Evolutionary conservation across 2,329 filamentous ascomycete species (phyloP).

Genomic region (Pseudogymnoascus sp.): DNA sequence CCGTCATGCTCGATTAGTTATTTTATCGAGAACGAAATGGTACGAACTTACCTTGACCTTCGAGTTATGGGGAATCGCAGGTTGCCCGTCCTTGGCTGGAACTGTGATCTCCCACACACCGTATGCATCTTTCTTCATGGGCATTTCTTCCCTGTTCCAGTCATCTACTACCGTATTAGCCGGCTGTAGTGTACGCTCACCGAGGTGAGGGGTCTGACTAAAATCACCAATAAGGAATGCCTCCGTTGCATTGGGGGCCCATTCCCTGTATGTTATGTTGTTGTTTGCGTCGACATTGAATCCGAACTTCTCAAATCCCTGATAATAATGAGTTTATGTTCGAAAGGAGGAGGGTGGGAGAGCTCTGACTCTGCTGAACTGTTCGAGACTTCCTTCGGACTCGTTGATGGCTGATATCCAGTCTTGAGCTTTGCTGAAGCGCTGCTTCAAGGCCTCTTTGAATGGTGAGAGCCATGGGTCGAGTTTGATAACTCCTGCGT

Average conservation of each 20-base stretch:
- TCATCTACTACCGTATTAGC: constrained; percentile 47
- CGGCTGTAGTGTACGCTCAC: background rate
- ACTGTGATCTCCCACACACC: constrained; percentile 81
- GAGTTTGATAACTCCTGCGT: constrained; percentile 69
- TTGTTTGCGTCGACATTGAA: constrained; percentile 74
- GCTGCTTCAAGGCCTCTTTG: constrained; percentile 62
- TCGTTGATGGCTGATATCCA: constrained; percentile 83
- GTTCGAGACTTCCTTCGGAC: constrained; percentile 79
- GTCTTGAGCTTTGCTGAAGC: constrained; percentile 69
- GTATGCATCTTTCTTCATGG: constrained; percentile 78
- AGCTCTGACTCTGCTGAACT: constrained; percentile 68
- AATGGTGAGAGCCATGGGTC: constrained; percentile 89
- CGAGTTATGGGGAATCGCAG: constrained; percentile 82
- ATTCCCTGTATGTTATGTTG: constrained; percentile 87
- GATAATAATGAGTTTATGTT: constrained; percentile 16
- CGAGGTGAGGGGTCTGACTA: constrained; percentile 44
- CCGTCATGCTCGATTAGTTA: constrained; percentile 13
- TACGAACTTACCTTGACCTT: constrained; percentile 70
- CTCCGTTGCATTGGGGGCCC: constrained; percentile 81
- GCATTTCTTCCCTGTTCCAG: constrained; percentile 76
- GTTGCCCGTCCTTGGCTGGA: constrained; percentile 62
- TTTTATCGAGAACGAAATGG: background rate
- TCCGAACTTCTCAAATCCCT: constrained; percentile 83
- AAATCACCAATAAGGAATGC: constrained; percentile 92
- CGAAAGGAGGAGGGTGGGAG: background rate